These are phyloP conservation scores for Diaporthe longicolla DNA, from an alignment of 2,329 filamentous ascomycete species.

Conservation along the genomic window DNA sequence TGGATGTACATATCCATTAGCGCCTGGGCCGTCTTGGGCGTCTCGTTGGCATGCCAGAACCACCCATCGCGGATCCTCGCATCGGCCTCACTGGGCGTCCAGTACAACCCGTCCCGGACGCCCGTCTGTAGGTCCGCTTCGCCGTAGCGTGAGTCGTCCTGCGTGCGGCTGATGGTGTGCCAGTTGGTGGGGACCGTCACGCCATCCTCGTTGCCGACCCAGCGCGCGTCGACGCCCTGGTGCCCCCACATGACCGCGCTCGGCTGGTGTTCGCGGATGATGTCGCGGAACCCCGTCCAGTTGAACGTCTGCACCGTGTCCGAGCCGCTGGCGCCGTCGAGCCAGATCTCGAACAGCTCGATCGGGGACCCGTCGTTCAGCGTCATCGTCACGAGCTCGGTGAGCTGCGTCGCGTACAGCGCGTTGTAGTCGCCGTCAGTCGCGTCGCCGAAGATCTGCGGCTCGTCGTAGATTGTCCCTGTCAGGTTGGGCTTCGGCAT, in stretches of 20 bases:
- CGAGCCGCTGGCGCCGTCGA: slow-evolving; percentile 52
- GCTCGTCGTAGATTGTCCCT: slow-evolving; percentile 52
- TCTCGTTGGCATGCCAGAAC: slow-evolving; percentile 49
- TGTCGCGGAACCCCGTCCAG: slow-evolving; percentile 50
- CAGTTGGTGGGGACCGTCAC: slow-evolving; percentile 48
- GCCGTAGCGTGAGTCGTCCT: slow-evolving; percentile 47
- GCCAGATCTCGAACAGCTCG: slow-evolving; percentile 51
- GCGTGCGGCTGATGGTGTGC: slow-evolving; percentile 50
- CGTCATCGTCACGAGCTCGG: slow-evolving; percentile 47
- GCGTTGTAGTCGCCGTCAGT: slow-evolving; percentile 52
- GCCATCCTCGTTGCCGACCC: slow-evolving; percentile 52
- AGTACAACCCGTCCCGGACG: slow-evolving; percentile 48
- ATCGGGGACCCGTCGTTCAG: slow-evolving; percentile 43
- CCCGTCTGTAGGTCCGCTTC: slow-evolving; percentile 46
- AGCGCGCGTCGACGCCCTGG: slow-evolving; percentile 50
- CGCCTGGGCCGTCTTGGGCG: slow-evolving; percentile 45
- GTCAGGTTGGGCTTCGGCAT: slow-evolving; percentile 51
- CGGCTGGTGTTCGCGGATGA: slow-evolving; percentile 49
- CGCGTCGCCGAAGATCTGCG: slow-evolving; percentile 53
- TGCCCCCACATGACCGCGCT: slow-evolving; percentile 51
- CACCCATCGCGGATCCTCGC: slow-evolving; percentile 48
- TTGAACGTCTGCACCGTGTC: slow-evolving; percentile 50
- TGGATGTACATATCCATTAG: slow-evolving; percentile 49
- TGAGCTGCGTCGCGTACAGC: slow-evolving; percentile 49
- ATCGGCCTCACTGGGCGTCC: slow-evolving; percentile 50